Evolutionary conservation across 495 filamentous ascomycete genomes (phyloP), one percentile per base, ranked within the genome.

Genomic region (Penicillium nucicola): DNA sequence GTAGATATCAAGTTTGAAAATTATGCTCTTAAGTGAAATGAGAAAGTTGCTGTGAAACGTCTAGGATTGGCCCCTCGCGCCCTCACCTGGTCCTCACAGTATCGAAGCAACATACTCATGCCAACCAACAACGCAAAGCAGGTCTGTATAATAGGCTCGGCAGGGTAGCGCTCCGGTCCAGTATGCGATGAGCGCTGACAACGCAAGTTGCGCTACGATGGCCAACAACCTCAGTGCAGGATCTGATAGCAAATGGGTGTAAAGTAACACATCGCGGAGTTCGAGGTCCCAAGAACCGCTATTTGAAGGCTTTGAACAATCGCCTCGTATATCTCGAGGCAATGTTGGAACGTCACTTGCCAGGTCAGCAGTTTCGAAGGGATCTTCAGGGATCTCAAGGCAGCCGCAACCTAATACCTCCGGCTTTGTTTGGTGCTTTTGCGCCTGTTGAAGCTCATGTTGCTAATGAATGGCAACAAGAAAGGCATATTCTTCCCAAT

Each of bases 241-340:
- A 72, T 74, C 1, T 83, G 77, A 50, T 67, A 61, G 15, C 74
- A 79, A 19, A 65, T 69, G n/a, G 75, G 72, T 82, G 78, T 59
- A 70, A 75, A 38, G 67, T 78, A 25, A 72, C 72, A 28, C 51
- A 63, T 0, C 75, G 75, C 11, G 62, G 68, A 18, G 66, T 69
- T 20, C 61, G 79, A 7, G 78, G 79, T 0, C 80, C 79, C 0
- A 77, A 80, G 46, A 80, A 77, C 43, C 77, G 79, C 13, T 72
- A 80, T 42, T 62, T 80, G 44, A 75, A 77, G 28, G 75, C 74
- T 0, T 64, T 80, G 33, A 45, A 54, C 17, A 42, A 46, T 32
- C 48, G 49, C 6, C 12, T 53, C 13, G 11, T 32, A 6, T 38
- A 50, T 4, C 33, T 53, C 4, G 42, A 50, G 19, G 37, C 47